Evolutionary conservation across 2,329 filamentous ascomycete genomes (phyloP).

Genomic region (Diaporthe nobilis): DNA sequence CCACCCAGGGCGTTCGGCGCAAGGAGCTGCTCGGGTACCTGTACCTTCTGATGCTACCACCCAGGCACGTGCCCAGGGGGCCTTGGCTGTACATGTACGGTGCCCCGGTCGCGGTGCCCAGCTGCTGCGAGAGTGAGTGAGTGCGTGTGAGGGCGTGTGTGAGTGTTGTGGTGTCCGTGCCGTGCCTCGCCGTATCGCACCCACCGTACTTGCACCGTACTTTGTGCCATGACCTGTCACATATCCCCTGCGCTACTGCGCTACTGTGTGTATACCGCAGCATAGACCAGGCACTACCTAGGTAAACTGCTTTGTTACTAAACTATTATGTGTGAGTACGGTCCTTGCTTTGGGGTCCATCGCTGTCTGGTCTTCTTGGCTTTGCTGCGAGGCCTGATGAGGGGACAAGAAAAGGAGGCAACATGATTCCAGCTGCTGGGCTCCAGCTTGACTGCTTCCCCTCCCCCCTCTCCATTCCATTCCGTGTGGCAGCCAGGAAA

Average conservation of each 20-base stretch:
- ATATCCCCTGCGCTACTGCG: slow-evolving; percentile 20
- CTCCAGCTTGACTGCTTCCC: not conserved
- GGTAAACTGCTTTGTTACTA: not conserved
- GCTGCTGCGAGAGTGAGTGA: not conserved
- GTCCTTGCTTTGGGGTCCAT: not conserved
- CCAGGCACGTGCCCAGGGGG: too few species aligned
- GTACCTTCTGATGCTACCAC: not conserved
- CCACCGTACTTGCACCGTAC: slow-evolving; percentile 12
- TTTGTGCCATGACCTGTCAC: slow-evolving; percentile 16
- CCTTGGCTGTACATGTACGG: not conserved
- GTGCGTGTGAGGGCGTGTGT: not conserved
- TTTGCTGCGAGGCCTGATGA: not conserved
- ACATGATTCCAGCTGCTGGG: not conserved
- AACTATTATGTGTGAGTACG: not conserved
- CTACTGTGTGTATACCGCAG: not conserved
- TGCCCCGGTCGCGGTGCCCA: not conserved
- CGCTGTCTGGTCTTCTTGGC: not conserved
- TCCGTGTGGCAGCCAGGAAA: not conserved
- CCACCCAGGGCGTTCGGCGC: not conserved
- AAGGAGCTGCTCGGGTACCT: not conserved
- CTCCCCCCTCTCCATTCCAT: not conserved
- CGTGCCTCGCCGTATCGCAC: not conserved
- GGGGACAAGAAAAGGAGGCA: slow-evolving; percentile 12
- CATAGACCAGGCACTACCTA: not conserved
- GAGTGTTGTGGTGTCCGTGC: not conserved